Base-by-base conservation (phyloP, 2,329 filamentous ascomycete species). In the Pseudonectria foliicola region DNA sequence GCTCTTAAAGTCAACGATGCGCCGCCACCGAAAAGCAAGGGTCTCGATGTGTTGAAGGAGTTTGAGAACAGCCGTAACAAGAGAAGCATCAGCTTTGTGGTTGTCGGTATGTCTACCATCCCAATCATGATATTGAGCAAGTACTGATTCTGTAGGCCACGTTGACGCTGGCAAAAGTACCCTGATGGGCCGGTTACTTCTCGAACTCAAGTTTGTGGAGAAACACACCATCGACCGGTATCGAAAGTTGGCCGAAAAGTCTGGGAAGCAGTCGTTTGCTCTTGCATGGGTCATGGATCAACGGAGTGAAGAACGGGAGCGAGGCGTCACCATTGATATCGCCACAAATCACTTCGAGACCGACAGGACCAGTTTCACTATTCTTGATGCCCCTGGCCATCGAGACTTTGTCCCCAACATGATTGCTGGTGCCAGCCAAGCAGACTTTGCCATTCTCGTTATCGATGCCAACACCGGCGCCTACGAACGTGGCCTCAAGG, bases 141-240 rank as follows among this genome's bases (percentile, higher is more conserved):
- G 7, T 13, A 14, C 26, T 42, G 27, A 42, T 56, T 38, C 42
- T 4, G 37, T 56, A 87, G 88, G 92, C 11, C 92, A 98, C 57
- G 92, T 98, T 36, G 92, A 98, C 59, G 90, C 93, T 34, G 92
- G 92, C 34, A 98, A 98, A 62, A 95, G 88, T 57, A 98, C 92
- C 6, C 72, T 98, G 25, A 96, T 98, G 90, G 92, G 90, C 1
- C 80, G 92, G n/a, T 62, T 98, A 18, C 67, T 98, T 5, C 80
- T 90, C 27, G 92, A 98, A 50, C 73, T 95, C 27, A 84, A 89
- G 40, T 84, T 89, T 16, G 80, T 98, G 6, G 85, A 95, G 47
- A 79, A 94, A 55, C 73, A 89, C 40, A 90, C 89, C 0, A 73
- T 98, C 40, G 87, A 95, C 37, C 90, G 84, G 56, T 89, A 93